Conservation (phyloP, 73 alveolate species). For the Tetrahymena malaccensis region DNA sequence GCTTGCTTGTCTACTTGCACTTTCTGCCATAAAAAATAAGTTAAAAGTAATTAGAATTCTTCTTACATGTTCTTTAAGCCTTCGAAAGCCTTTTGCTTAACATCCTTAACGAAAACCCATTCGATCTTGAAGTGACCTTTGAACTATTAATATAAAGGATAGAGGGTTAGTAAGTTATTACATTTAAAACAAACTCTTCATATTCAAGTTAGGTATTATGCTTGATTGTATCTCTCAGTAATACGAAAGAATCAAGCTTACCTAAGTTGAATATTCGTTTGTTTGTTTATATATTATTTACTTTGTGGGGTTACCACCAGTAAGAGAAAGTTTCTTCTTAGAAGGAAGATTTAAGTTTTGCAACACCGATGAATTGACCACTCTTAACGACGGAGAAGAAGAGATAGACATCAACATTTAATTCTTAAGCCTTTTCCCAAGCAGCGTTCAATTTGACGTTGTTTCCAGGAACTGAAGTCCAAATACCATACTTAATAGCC, state of each 20-base stretch:
- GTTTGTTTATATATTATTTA: neutral
- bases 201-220: too few relatives aligned
- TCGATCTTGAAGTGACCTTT: constrained; percentile 39
- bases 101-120: constrained; percentile 40
- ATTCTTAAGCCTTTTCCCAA: constrained; percentile 3
- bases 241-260: neutral
- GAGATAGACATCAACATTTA: constrained; percentile 8
- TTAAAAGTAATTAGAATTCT: neutral
- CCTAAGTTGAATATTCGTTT: too few relatives aligned
- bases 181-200: too few relatives aligned
- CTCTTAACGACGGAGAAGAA: constrained; percentile 40
- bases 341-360: constrained; percentile 30
- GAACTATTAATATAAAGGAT: neutral
- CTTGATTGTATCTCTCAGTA: neutral
- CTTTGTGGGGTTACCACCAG: constrained; percentile 34
- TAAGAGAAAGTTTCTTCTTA: constrained; percentile 39
- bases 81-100: constrained; percentile 32
- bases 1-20: neutral
- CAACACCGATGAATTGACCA: constrained; percentile 38
- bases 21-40: neutral
- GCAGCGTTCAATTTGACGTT: constrained; percentile 18
- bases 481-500: constrained; percentile 41
- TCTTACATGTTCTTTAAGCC: constrained; percentile 22
- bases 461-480: constrained; percentile 37
- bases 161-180: neutral